Conservation (phyloP, 306 rosid species). For the Clitoria ternatea region DNA sequence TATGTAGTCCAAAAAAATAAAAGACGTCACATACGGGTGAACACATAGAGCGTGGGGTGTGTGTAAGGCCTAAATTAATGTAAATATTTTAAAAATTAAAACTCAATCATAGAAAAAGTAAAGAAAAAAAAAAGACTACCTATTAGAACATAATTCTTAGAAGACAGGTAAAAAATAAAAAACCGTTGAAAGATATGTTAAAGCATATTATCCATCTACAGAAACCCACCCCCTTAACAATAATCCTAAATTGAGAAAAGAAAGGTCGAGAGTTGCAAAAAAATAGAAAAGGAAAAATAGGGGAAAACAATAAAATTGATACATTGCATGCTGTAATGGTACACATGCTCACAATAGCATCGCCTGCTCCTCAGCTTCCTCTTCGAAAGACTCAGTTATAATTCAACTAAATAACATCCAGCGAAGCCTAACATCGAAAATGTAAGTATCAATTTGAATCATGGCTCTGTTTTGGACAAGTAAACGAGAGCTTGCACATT, state of each 20-base stretch:
- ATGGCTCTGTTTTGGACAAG: conserved; percentile 34
- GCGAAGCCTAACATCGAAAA: conserved; percentile 35
- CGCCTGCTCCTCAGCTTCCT: conserved; percentile 42
- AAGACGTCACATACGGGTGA: too few species aligned
- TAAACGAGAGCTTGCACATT: conserved; percentile 34
- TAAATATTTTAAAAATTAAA: neutral
- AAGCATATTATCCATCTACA: conserved; percentile 56
- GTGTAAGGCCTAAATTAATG: too few species aligned
- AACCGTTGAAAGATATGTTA: conserved; percentile 39
- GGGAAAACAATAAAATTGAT: conserved; percentile 29
- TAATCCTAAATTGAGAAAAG: conserved; percentile 38
- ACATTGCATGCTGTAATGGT: conserved; percentile 45
- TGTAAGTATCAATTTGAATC: conserved; percentile 22
- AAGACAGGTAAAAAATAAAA: conserved; percentile 26
- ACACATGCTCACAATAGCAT: conserved; percentile 41
- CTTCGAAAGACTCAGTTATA: conserved; percentile 31
- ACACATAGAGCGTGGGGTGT: too few species aligned
- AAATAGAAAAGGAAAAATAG: conserved; percentile 27
- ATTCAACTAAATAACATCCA: conserved; percentile 35
- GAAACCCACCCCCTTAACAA: conserved; percentile 43
- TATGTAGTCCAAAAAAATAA: too few species aligned
- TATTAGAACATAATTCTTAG: conserved; percentile 21
- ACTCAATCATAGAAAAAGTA: neutral
- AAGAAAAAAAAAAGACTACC: conserved; percentile 14
- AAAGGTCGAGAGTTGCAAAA: conserved; percentile 11